Evolutionary conservation across 164 flowering plant species (phyloP), one percentile per base, ranked within the genome.

Genomic region (Akebia trifoliata): DNA sequence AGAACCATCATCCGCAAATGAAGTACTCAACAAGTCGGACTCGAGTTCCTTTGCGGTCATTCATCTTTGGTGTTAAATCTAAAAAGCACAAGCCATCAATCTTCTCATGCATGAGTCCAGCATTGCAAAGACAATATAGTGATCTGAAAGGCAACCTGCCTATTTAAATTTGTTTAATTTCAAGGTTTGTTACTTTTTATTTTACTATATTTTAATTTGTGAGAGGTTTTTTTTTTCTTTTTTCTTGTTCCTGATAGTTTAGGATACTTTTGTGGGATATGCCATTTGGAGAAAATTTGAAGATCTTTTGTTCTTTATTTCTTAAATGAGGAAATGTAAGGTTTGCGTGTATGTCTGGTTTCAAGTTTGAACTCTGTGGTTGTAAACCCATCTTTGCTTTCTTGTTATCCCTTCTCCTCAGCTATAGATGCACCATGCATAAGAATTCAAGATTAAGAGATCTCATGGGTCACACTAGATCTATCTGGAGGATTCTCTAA

Each of bases 61-160:
- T 86, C 78, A 39, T 84, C 54, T 89, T 86, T 63, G 91, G 94
- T 0, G 73, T 66, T 12, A 84, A 76, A 78, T 45, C 77, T 20
- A 86, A 74, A 70, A 83, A 71, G 60, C 68, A 69, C n/a, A 76
- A 73, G 56, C 73, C 69, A 31, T 86, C 90, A 14, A 28, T 86
- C 54, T 80, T 89, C 56, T 45, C 82, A 2, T 81, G 89, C 69
- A 72, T 74, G 46, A 80, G 55, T 61, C 86, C 92, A 34, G 54
- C 72, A 37, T 45, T 80, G 56, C 83, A 77, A 64, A 81, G 72
- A 70, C 82, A 82, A 32, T 61, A 67, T 56, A 74, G 80, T 59
- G 65, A 63, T 43, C 51, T 79, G 55, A 46, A 39, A 34, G 47
- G 56, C 12, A 32, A 31, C 18, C 6, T 44, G 30, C 61, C 61